phyloP scores from a whole-genome alignment of 148 eudicot species.

The Rhododendron ferrugineum region DNA sequence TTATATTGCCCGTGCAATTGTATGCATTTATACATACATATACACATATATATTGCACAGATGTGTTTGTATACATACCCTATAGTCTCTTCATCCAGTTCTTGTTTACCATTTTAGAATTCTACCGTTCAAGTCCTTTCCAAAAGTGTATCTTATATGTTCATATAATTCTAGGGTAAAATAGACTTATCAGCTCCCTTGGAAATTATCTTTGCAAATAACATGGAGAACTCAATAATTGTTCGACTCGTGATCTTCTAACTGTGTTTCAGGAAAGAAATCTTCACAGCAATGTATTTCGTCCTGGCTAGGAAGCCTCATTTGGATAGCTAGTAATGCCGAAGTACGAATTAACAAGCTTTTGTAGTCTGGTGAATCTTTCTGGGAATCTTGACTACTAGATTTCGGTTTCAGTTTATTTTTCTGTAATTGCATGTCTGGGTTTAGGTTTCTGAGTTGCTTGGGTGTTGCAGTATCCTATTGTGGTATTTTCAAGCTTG shows the following conservation, averaged over 20 bases:
- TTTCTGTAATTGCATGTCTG: background rate
- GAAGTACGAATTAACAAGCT: background rate
- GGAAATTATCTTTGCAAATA: background rate
- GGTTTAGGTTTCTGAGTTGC: background rate
- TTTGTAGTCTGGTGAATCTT: background rate
- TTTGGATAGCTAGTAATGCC: slow-evolving; percentile 3
- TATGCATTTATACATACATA: background rate
- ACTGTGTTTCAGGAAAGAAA: slow-evolving; percentile 63
- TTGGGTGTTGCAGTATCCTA: background rate
- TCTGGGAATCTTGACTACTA: background rate
- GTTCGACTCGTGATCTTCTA: background rate
- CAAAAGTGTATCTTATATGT: background rate
- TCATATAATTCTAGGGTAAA: background rate
- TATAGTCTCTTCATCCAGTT: background rate
- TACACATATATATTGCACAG: background rate
- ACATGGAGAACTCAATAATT: background rate
- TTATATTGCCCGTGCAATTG: background rate
- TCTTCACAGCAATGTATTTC: slow-evolving; percentile 86
- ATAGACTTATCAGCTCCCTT: background rate
- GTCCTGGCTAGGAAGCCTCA: slow-evolving; percentile 74
- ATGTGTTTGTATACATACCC: background rate
- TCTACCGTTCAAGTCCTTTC: background rate
- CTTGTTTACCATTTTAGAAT: background rate
- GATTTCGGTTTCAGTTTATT: background rate
- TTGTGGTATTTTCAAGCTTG: background rate